Evolutionary conservation across 1,284 basidiomycete genomes (phyloP), one percentile per base, ranked within the genome.

Genomic region (Sporisorium scitamineum): DNA sequence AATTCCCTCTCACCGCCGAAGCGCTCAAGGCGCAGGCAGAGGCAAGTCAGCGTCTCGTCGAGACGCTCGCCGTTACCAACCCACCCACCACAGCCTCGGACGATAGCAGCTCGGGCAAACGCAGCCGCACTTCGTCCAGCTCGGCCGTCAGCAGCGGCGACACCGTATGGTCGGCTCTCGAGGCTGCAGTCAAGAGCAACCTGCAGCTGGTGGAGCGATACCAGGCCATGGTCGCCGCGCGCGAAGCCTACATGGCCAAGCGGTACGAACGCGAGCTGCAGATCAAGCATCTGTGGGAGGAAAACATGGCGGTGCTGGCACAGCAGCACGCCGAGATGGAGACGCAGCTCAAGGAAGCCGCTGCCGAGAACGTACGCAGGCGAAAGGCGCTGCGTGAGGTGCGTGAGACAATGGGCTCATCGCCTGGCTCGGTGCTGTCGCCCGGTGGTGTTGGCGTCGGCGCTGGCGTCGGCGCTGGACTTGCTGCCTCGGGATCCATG

Each of bases 251-350:
- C 90, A 80, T 85, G 60, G 64, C 66, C 20, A 85, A 70, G 69
- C 86, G 80, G 59, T 94, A 91, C 87, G 94, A 97, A 83, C 88
- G 90, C 53, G 90, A 91, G 82, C 89, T 93, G 27, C 90, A 92
- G 81, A 89, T 85, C 47, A 86, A 86, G 68, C 81, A 88, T 32
- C 88, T 95, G 22, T 97, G 95, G 96, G 95, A 97, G 86, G 93
- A 95, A 86, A 95, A 93, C 85, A 87, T 98, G 82, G 90, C 92
- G 56, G 90, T 90, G 0, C 92, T 97, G 3, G 94, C 95, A 0
- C 88, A 90, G 62, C 94, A 97, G 84, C 94, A 95, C 44, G 94
- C 94, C 75, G 90, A 89, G 29, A 89, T 97, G 51, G 96, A 98
- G 87, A 86, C 87, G 22, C 64, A 76, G 57, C 71, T 85, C 60